Percentiles rank a stretch among this genome's conserved stretches.
phyloP scores from a whole-genome alignment of 2,329 filamentous ascomycete genomes.

The Trichoderma sp. region DNA sequence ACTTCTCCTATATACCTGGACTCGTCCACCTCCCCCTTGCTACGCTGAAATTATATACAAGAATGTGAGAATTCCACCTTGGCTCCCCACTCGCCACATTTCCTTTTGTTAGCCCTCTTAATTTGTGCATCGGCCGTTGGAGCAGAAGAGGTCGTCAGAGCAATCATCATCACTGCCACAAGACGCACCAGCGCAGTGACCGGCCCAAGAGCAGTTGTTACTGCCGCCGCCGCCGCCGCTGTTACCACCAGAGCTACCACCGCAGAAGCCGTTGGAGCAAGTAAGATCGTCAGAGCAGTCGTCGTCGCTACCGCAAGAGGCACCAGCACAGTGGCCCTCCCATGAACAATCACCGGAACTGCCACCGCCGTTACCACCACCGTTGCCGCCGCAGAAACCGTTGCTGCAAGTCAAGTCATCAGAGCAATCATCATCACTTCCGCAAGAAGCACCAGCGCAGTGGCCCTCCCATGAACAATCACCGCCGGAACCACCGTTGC shows the following conservation, averaged over 20 bases:
- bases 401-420: slow-evolving; percentile 22
- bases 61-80: background rate
- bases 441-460: slow-evolving; percentile 19
- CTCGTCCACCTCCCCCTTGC: background rate
- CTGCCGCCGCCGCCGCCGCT: background rate
- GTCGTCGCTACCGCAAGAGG: slow-evolving; percentile 10
- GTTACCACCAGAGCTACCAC: background rate
- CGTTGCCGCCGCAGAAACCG: slow-evolving; percentile 22
- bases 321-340: slow-evolving; percentile 22
- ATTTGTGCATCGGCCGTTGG: slow-evolving; percentile 3
- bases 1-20: background rate
- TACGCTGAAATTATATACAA: background rate
- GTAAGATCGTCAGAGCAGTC: slow-evolving; percentile 24
- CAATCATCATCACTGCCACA: background rate
- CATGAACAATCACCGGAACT: slow-evolving; percentile 19
- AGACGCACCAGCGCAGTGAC: background rate
- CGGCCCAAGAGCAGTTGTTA: background rate
- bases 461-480: slow-evolving; percentile 25
- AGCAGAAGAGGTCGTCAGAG: background rate
- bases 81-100: background rate
- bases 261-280: slow-evolving; percentile 15
- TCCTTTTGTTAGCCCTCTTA: background rate
- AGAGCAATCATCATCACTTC: slow-evolving; percentile 22
- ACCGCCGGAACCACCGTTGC: background rate
- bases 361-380: background rate